Percentiles rank a stretch among this genome's conserved stretches.
Evolutionary conservation across 345 rosid species (phyloP).

Genomic region (Citrus australasica): DNA sequence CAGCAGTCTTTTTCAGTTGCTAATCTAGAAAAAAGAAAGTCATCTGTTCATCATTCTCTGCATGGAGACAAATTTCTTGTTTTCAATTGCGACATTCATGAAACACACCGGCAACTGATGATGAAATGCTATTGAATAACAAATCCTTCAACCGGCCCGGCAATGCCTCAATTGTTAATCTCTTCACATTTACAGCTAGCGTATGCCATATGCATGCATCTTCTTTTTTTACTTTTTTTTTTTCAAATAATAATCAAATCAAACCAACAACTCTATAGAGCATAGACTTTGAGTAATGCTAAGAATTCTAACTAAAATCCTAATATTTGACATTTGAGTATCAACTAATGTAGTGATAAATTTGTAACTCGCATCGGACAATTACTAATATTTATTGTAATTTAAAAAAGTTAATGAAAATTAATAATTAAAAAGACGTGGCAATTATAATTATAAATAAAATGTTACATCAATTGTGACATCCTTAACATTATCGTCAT

Average conservation of each 20-base stretch:
- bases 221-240: too few relatives aligned
- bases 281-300: not conserved
- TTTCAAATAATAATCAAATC: too few relatives aligned
- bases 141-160: not conserved
- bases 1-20: not conserved
- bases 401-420: too few relatives aligned
- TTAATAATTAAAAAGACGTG: too few relatives aligned
- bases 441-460: accelerated
- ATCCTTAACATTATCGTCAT: too few relatives aligned
- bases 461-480: too few relatives aligned
- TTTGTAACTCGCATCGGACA: accelerated
- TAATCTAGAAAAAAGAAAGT: not conserved
- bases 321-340: too few relatives aligned
- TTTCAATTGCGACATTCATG: not conserved
- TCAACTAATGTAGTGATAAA: too few relatives aligned
- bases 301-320: too few relatives aligned
- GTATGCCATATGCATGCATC: too few relatives aligned
- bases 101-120: not conserved
- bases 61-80: not conserved
- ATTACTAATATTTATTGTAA: accelerated
- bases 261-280: too few relatives aligned
- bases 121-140: not conserved
- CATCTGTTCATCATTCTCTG: not conserved
- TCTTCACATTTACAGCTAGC: too few relatives aligned
- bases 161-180: not conserved